Base-by-base conservation (phyloP, 352 stramenopile species). In the Pythium angustatum region DNA sequence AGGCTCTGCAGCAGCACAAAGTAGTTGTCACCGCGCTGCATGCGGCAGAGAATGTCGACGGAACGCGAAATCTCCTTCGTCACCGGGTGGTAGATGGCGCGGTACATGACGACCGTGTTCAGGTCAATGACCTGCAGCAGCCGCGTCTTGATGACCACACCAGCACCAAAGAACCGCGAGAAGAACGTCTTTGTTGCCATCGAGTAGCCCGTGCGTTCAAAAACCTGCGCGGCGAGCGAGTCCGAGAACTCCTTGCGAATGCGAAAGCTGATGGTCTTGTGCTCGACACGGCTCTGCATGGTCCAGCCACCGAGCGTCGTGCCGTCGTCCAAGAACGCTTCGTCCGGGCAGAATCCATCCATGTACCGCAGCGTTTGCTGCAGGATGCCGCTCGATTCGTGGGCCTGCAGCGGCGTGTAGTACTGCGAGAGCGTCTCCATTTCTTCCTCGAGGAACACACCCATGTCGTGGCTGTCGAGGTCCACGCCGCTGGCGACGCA, bases 91-190 rank as follows among this genome's bases (percentile, higher is more conserved):
- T 82, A 90, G 49, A 90, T 69, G 44, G 76, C 71, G 14, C 81
- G 77, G 50, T 87, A 82, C 43, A 87, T 61, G 52, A 90, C 72
- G 27, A 82, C 45, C 21, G 78, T 70, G 51, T 87, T 72, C 31
- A 78, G 65, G 45, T 72, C 71, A 34, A 90, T 73, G n/a, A 77
- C 53, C 47, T 90, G 78, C n/a, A 90, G 57, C 21, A 90, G 47
- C 22, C 45, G 56, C 34, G 58, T 67, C 58, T 68, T 70, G 62
- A 75, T 68, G 10, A 75, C 58, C n/a, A 71, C 36, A 21, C 68
- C 63, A 14, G 58, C 38, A 4, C 41, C 34, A 26, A 69, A 76
- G 59, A 85, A 64, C 12, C 56, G 45, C 3, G 62, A 58, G 47
- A 74, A 76, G 24, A 69, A 64, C 7, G 66, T 48, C 19, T 51